These are phyloP conservation scores for Sergeia podlipaevii DNA, from an alignment of 208 protist genomes.

Conservation along the genomic window DNA sequence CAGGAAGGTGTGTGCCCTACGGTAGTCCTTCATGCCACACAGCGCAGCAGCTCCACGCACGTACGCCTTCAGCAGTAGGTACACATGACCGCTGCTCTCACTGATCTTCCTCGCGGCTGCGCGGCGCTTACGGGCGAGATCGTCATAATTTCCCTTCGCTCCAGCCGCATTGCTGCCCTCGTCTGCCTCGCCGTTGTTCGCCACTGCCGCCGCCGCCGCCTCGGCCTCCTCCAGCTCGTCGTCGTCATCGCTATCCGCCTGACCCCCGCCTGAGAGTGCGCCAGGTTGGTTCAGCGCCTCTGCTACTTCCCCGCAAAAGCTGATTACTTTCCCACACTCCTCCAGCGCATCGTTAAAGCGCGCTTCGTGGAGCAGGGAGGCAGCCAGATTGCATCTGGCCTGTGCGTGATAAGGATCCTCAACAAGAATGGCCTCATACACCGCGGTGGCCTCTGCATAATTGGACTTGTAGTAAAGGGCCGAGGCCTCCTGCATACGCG, in stretches of 20 bases:
- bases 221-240: constrained; percentile 58
- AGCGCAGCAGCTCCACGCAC: constrained; percentile 78
- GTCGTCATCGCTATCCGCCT: constrained; percentile 78
- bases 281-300: constrained; percentile 71
- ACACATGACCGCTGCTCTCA: constrained; percentile 83
- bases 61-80: constrained; percentile 90
- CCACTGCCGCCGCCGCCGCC: background rate
- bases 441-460: constrained; percentile 48
- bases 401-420: constrained; percentile 46
- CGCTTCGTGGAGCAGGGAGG: constrained; percentile 63
- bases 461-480: constrained; percentile 58
- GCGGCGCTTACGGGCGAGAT: constrained; percentile 38
- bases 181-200: constrained; percentile 6
- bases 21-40: constrained; percentile 78
- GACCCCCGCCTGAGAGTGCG: constrained; percentile 32
- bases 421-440: constrained; percentile 60
- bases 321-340: constrained; percentile 60
- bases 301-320: constrained; percentile 79
- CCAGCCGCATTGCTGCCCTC: constrained; percentile 18
- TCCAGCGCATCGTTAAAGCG: constrained; percentile 63
- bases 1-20: constrained; percentile 59
- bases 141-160: constrained; percentile 12
- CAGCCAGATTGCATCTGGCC: constrained; percentile 73
- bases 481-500: constrained; percentile 57
- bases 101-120: constrained; percentile 57